Percentiles rank a stretch among this genome's conserved stretches.
Conservation (phyloP, 192 early-diverging fungal genomes). For the Podila epigama region DNA sequence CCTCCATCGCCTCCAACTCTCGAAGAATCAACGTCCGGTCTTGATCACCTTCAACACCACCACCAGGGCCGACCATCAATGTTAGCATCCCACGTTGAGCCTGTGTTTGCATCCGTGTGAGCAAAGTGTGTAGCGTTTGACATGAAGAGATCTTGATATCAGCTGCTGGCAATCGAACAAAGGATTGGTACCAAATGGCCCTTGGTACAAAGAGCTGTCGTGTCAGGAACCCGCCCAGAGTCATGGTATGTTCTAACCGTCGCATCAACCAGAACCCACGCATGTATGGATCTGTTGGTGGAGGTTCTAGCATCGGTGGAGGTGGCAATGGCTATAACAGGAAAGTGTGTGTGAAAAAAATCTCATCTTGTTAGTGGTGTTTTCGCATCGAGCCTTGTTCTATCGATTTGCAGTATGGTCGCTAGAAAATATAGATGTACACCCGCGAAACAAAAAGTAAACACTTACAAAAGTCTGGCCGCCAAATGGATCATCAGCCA, state of each 20-base stretch:
- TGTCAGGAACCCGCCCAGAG: slow-evolving; percentile 48
- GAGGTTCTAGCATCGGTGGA: not conserved
- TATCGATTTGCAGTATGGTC: too few species aligned
- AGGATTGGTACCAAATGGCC: slow-evolving; percentile 42
- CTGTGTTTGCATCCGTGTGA: slow-evolving; percentile 8
- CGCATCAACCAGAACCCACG: slow-evolving; percentile 54
- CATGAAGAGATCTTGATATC: slow-evolving; percentile 48
- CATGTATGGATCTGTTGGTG: slow-evolving; percentile 37
- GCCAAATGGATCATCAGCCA: slow-evolving; percentile 20
- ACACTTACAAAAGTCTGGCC: slow-evolving; percentile 13
- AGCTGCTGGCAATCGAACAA: slow-evolving; percentile 27
- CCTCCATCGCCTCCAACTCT: slow-evolving; percentile 26
- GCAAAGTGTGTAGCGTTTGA: slow-evolving; percentile 9
- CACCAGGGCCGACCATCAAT: slow-evolving; percentile 10
- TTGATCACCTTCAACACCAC: slow-evolving; percentile 14
- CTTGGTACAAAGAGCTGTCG: slow-evolving; percentile 43
- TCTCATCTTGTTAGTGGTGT: not conserved
- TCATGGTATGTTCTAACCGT: slow-evolving; percentile 52
- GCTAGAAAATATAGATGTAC: not conserved
- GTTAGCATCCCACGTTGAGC: slow-evolving; percentile 14
- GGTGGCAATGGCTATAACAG: slow-evolving; percentile 1
- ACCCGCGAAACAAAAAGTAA: not conserved
- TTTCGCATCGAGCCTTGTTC: not conserved
- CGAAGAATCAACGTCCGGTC: slow-evolving; percentile 9
- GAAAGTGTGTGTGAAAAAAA: not conserved